Evolutionary conservation across 371 early-diverging fungal genomes (phyloP).

Genomic region (Syncephalastrum racemosum): DNA sequence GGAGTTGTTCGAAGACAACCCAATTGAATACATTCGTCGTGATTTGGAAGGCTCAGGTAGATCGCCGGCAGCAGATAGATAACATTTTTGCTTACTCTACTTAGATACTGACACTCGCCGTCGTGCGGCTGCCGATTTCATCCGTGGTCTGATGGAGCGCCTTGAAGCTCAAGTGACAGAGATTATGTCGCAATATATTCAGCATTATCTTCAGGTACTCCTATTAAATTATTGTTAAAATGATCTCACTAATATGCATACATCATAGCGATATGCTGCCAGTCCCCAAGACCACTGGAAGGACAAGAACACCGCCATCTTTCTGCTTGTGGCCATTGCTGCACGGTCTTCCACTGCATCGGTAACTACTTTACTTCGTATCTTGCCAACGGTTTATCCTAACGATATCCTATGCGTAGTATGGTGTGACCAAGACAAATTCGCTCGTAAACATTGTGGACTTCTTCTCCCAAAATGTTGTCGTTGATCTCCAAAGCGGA

Average conservation of each 20-base stretch:
- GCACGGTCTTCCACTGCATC: slow-evolving; percentile 61
- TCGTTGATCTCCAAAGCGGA: slow-evolving; percentile 78
- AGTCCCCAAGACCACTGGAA: slow-evolving; percentile 87
- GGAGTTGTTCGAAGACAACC: slow-evolving; percentile 96
- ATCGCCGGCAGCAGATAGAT: background rate
- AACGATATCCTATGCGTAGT: slow-evolving; percentile 16
- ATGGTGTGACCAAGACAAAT: slow-evolving; percentile 83
- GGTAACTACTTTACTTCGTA: slow-evolving; percentile 19
- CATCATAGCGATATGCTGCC: slow-evolving; percentile 59
- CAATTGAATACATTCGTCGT: slow-evolving; percentile 89
- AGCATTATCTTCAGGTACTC: slow-evolving; percentile 64
- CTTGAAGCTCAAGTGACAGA: slow-evolving; percentile 81
- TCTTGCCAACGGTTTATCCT: no score
- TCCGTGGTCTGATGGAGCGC: slow-evolving; percentile 88
- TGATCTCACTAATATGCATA: background rate
- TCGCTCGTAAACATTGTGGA: slow-evolving; percentile 77
- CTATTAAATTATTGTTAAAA: background rate
- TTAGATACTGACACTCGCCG: slow-evolving; percentile 88
- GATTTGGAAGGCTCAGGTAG: slow-evolving; percentile 91
- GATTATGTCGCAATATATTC: slow-evolving; percentile 78
- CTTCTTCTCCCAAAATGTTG: slow-evolving; percentile 80
- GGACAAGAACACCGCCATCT: slow-evolving; percentile 94
- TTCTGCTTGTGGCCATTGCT: slow-evolving; percentile 86
- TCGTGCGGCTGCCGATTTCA: slow-evolving; percentile 89
- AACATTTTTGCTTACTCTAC: slow-evolving; percentile 1